Conservation (phyloP, 108 stramenopile species). For the Halocafeteria seosinensis region DNA sequence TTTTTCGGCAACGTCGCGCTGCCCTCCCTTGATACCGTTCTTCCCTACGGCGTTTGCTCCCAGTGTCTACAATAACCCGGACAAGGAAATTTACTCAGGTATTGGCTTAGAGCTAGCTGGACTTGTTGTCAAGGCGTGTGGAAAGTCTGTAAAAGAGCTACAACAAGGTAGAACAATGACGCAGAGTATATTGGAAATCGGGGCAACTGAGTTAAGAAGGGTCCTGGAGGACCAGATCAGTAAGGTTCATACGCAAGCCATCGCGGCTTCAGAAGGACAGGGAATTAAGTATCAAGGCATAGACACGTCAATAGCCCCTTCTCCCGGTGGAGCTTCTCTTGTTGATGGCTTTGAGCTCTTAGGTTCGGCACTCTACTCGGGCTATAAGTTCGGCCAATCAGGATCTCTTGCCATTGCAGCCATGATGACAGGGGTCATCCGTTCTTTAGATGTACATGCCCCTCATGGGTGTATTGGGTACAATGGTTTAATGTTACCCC, state of each 20-base stretch:
- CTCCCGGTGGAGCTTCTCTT: background rate
- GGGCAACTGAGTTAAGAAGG: background rate
- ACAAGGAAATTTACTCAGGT: too few relatives aligned
- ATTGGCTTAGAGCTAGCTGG: background rate
- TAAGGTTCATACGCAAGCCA: background rate
- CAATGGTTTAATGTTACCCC: constrained; percentile 17
- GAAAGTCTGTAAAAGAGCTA: too few relatives aligned
- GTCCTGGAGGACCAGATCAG: background rate
- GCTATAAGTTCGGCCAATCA: background rate
- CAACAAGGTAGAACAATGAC: too few relatives aligned
- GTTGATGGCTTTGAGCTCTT: background rate
- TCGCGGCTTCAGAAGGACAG: background rate
- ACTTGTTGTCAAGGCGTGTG: background rate
- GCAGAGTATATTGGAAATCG: background rate
- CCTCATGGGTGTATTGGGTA: constrained; percentile 4
- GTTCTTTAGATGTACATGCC: background rate
- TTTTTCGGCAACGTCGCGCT: constrained; percentile 1
- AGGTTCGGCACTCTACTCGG: background rate
- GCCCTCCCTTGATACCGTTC: constrained; percentile 2
- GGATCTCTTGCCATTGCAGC: constrained; percentile 1
- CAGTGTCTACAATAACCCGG: too few relatives aligned
- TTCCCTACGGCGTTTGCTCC: constrained; percentile 19
- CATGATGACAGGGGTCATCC: background rate
- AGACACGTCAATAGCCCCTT: background rate
- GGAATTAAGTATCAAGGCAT: background rate